Evolutionary conservation across 2,329 filamentous ascomycete species (phyloP), one percentile per base, ranked within the genome.

Genomic region (Aspergillus clavatus): DNA sequence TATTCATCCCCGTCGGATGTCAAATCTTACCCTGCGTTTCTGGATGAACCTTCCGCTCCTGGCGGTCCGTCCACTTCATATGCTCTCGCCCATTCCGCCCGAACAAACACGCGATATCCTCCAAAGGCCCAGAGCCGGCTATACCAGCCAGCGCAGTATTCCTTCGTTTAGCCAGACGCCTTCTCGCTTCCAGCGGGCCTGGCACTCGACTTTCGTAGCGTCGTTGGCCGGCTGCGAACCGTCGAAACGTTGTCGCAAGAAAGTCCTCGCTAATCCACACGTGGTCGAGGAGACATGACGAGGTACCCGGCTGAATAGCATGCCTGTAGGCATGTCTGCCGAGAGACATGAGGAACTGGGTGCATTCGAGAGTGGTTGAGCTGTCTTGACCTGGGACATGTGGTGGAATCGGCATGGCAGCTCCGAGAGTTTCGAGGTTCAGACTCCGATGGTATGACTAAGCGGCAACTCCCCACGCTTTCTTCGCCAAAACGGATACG

Each of bases 201-300:
- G 81, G 81, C 3, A 81, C 76, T 52, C 73, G 73, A 68, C 80
- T 82, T 53, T 77, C 79, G 74, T 80, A 70, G 51, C 80, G 74
- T 57, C 72, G 70, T 47, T 73, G 71, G 31, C 65, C 59, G 51
- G 67, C 69, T 46, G 65, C 65, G 48, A 70, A 72, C 36, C 70
- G 73, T 42, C 71, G 66, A 63, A 80, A 81, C 19, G 73, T 71
- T 11, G 65, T 60, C 4, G 67, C 56, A 12, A 75, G 63, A 18
- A 72, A 51, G 38, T 71, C 70, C 42, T 75, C 72, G 49, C 70
- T 69, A 43, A 74, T 67, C 72, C 72, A 75, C 16, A 73, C 55
- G 50, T 70, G 57, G 33, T 72, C 66, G 26, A 56, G 46, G 14
- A 55, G 48, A 11, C 54, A 42, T 23, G 54, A 40, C n/a, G 58